These are phyloP conservation scores for Phytopythium helicoides DNA, from an alignment of 352 stramenopile species.

Conservation along the genomic window DNA sequence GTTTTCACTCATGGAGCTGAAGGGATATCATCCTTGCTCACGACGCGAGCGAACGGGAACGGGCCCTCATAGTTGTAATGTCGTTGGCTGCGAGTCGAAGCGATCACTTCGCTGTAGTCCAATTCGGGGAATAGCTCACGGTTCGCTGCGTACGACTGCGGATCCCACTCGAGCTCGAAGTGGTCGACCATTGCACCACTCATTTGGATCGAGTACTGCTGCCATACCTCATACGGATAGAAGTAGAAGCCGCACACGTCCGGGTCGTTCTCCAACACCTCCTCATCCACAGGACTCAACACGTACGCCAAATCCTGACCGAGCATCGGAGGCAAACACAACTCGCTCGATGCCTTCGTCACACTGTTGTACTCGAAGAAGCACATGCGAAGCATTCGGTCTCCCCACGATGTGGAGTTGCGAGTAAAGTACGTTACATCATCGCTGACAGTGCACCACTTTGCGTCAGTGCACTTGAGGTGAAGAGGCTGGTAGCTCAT, in stretches of 20 bases:
- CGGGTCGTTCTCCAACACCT: conserved; percentile 54
- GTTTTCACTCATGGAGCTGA: conserved; percentile 4
- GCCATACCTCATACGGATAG: conserved; percentile 66
- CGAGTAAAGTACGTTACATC: conserved; percentile 60
- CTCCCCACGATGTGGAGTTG: conserved; percentile 56
- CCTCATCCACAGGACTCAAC: conserved; percentile 46
- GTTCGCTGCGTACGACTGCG: conserved; percentile 66
- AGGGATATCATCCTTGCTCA: conserved; percentile 36
- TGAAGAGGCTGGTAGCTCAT: conserved; percentile 63
- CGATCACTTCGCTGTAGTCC: conserved; percentile 59
- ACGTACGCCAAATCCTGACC: conserved; percentile 57
- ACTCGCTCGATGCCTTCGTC: conserved; percentile 41
- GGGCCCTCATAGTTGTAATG: conserved; percentile 61
- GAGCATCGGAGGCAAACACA: conserved; percentile 62
- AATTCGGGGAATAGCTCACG: conserved; percentile 37
- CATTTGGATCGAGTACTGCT: conserved; percentile 54
- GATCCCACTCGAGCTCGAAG: conserved; percentile 64
- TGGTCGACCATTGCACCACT: conserved; percentile 72
- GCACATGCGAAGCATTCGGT: conserved; percentile 70
- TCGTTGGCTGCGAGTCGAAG: conserved; percentile 65
- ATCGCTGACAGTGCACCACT: conserved; percentile 29
- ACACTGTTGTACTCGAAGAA: conserved; percentile 62
- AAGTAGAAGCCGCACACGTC: conserved; percentile 76
- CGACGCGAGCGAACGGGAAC: conserved; percentile 64
- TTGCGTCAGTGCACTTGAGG: conserved; percentile 48